Evolutionary conservation across 1,139 yeast genomes (phyloP).

Genomic region (Suhomyces bribrorum): DNA sequence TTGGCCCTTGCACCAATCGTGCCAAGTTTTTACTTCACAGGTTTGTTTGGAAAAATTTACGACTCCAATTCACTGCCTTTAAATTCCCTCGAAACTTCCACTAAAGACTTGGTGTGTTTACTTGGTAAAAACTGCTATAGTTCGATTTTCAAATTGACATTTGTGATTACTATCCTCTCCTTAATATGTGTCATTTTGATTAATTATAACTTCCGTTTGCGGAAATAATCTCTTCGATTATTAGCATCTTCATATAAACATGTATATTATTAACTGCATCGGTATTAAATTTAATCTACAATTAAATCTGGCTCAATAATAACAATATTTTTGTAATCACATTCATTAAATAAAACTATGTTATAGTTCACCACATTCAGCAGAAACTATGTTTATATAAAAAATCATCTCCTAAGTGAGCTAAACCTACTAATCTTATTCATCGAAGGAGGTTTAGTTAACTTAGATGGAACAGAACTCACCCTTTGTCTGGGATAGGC

Average conservation of each 20-base stretch:
- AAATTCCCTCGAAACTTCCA: neutral
- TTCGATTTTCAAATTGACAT: conserved; percentile 40
- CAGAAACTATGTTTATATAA: neutral
- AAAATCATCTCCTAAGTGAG: conserved; percentile 21
- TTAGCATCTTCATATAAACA: neutral
- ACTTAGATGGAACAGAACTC: conserved; percentile 24
- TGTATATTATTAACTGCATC: neutral
- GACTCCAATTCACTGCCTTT: conserved; percentile 39
- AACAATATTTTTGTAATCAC: too few relatives aligned
- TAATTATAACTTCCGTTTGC: conserved; percentile 6
- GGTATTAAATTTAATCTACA: too few relatives aligned
- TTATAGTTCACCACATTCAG: conserved; percentile 1
- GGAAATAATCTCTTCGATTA: neutral
- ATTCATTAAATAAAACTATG: neutral
- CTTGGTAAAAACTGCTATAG: conserved; percentile 47
- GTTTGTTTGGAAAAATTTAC: conserved; percentile 52
- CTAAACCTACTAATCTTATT: conserved; percentile 26
- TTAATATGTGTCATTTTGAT: conserved; percentile 12
- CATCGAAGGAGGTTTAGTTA: conserved; percentile 18
- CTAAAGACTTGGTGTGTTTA: conserved; percentile 27
- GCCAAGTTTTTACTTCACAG: conserved; percentile 53
- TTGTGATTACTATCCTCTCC: conserved; percentile 17
- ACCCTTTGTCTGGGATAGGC: conserved; percentile 34
- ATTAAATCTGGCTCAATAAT: too few relatives aligned
- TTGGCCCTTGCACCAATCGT: conserved; percentile 54